Percentiles rank a stretch among this genome's conserved stretches.
Evolutionary conservation across 768 basidiomycete species (phyloP).

Genomic region (Boletus insuetus): DNA sequence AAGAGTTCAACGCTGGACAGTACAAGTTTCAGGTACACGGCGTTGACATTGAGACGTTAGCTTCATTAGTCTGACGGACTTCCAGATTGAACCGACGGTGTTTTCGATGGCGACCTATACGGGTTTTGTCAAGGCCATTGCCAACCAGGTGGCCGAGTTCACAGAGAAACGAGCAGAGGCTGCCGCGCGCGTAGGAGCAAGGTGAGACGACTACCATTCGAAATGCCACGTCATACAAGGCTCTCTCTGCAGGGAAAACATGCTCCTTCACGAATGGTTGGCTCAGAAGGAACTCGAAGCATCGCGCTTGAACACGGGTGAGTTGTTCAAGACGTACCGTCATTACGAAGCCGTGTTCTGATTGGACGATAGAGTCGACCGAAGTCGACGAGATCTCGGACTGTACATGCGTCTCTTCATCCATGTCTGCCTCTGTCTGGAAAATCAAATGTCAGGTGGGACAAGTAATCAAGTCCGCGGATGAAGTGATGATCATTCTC

Average conservation of each 20-base stretch:
- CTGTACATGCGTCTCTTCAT: constrained; percentile 23
- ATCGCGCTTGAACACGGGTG: not conserved
- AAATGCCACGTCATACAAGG: not conserved
- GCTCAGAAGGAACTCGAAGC: constrained; percentile 20
- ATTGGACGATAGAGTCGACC: not conserved
- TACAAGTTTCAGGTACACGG: constrained; percentile 49
- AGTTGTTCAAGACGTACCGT: not conserved
- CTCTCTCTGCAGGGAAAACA: constrained; percentile 35
- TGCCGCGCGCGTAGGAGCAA: constrained; percentile 38
- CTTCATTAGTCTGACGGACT: constrained; percentile 5
- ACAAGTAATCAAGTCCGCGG: constrained; percentile 39
- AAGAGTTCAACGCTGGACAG: constrained; percentile 49
- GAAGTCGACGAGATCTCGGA: constrained; percentile 2
- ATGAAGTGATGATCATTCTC: constrained; percentile 47
- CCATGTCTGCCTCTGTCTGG: constrained; percentile 48
- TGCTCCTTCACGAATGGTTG: constrained; percentile 45
- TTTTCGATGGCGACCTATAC: constrained; percentile 56
- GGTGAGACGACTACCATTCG: constrained; percentile 26
- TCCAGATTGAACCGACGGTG: constrained; percentile 45
- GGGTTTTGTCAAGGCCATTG: constrained; percentile 39
- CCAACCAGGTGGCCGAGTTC: constrained; percentile 42
- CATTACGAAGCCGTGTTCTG: not conserved
- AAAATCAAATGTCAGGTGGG: constrained; percentile 47
- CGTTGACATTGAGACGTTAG: not conserved
- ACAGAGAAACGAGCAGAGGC: constrained; percentile 38